A percentile compares a stretch with the other conserved stretches of the same genome.
phyloP scores from a whole-genome alignment of 1,284 basidiomycete genomes.

The Rhodotorula sp. region DNA sequence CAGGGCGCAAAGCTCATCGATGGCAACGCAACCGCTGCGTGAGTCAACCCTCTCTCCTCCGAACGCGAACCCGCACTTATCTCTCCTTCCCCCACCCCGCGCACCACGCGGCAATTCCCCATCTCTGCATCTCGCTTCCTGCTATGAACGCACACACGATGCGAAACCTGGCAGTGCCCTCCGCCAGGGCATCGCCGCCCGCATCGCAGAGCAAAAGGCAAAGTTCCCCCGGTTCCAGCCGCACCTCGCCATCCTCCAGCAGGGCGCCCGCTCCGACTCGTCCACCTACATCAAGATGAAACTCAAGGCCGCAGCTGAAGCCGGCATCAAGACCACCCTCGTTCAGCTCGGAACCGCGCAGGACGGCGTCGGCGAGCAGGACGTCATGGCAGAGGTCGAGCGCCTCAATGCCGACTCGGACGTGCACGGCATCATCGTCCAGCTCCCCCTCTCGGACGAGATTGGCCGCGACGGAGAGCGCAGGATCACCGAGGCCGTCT shows the following conservation, averaged over 20 bases:
- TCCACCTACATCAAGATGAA: constrained; percentile 97
- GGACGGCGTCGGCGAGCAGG: constrained; percentile 63
- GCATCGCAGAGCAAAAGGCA: constrained; percentile 60
- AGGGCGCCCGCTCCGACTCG: constrained; percentile 86
- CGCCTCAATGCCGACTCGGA: constrained; percentile 79
- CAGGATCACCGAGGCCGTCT: constrained; percentile 88
- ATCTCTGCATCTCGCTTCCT: neutral
- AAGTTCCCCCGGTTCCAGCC: constrained; percentile 80
- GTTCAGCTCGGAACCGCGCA: constrained; percentile 53
- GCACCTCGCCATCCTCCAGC: constrained; percentile 88
- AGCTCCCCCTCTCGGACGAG: constrained; percentile 90
- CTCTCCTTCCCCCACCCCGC: constrained; percentile 58
- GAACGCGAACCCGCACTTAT: constrained; percentile 49
- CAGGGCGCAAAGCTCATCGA: constrained; percentile 63
- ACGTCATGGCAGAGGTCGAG: constrained; percentile 74
- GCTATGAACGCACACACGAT: neutral
- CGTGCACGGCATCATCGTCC: constrained; percentile 89
- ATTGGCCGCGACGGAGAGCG: constrained; percentile 82
- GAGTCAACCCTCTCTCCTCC: constrained; percentile 50
- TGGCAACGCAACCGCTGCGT: constrained; percentile 86
- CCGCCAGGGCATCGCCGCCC: constrained; percentile 60
- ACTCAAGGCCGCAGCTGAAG: constrained; percentile 89
- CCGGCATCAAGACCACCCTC: constrained; percentile 86
- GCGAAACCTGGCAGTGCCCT: constrained; percentile 60
- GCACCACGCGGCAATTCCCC: neutral